Conservation (phyloP, 2,329 filamentous ascomycete genomes). For the Clarireedia monteithiana region DNA sequence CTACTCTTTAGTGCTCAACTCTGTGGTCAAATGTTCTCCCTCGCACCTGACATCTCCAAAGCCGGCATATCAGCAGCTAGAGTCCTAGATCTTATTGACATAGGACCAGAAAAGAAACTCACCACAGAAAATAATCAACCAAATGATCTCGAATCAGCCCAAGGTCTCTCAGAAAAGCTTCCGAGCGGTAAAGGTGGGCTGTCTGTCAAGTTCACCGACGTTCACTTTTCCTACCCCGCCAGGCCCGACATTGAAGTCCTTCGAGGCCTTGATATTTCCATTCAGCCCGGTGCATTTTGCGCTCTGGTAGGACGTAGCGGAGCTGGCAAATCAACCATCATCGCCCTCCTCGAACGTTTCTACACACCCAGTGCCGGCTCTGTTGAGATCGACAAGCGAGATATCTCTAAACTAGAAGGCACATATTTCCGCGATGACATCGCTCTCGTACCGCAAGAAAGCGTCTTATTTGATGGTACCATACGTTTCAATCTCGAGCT, state of each 20-base stretch:
- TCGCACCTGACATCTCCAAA: constrained; percentile 64
- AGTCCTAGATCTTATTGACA: constrained; percentile 44
- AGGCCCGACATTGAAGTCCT: constrained; percentile 52
- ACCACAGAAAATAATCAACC: neutral
- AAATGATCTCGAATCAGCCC: neutral
- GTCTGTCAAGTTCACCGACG: constrained; percentile 40
- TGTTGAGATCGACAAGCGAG: constrained; percentile 24
- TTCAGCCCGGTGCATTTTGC: constrained; percentile 52
- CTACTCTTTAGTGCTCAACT: constrained; percentile 65
- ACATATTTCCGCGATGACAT: constrained; percentile 44
- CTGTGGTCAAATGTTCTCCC: constrained; percentile 66
- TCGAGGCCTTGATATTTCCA: constrained; percentile 45
- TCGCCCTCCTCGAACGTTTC: constrained; percentile 46
- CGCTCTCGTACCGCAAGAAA: constrained; percentile 50
- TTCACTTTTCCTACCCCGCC: constrained; percentile 59
- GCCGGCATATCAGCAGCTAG: constrained; percentile 53
- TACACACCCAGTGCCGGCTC: constrained; percentile 33
- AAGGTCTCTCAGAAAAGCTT: neutral
- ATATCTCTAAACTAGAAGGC: constrained; percentile 37
- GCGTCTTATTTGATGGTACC: constrained; percentile 49
- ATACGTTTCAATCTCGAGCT: constrained; percentile 49
- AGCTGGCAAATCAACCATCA: constrained; percentile 59
- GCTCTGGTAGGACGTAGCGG: constrained; percentile 60
- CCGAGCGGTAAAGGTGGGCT: neutral
- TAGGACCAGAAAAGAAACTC: constrained; percentile 26